Evolutionary conservation across 768 basidiomycete genomes (phyloP), one percentile per base, ranked within the genome.

Genomic region (Auricularia cornea): DNA sequence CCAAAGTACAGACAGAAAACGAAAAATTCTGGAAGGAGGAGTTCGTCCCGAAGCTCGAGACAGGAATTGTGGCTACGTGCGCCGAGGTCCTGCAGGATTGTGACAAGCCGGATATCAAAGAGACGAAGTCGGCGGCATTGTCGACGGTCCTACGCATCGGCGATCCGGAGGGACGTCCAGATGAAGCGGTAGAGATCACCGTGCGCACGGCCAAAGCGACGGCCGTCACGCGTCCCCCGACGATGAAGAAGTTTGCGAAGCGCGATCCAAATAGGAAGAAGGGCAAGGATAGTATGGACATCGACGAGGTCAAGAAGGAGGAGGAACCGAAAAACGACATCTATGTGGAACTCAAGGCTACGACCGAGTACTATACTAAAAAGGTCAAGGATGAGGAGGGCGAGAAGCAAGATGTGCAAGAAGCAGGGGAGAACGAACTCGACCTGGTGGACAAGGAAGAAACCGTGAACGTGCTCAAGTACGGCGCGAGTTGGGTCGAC

Each of bases 401-500:
- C 11, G 71, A 60, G 32, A 72, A 70, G 28, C 70, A 66, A 16
- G 69, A 70, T 31, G 70, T 62, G 3, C 72, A 60, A 3, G 60
- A 61, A 30, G 63, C 59, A 2, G 56, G 35, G 38, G 65, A 64
- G 16, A 59, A 63, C 16, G 62, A 67, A 32, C 57, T 65, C n/a
- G 51, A 63, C 12, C 51, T 73, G 20, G 65, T 91, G 5, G 87
- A 90, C 71, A 89, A 88, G 73, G 89, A 92, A 68, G 82, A 93
- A 40, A 84, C 94, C 8, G 79, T 92, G 28, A 77, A 80, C 66
- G 93, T 92, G 2, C 95, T 90, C 79, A 90, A 90, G 75, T 96
- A 97, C 69, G 95, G 95, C 23, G 82, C 92, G 2, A 89, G 90
- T 1, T 94, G 92, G 73, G 89, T 85, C 2, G 92, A 92, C 0